Conservation (phyloP, 192 early-diverging fungal species). For the Umbelopsis vinacea region DNA sequence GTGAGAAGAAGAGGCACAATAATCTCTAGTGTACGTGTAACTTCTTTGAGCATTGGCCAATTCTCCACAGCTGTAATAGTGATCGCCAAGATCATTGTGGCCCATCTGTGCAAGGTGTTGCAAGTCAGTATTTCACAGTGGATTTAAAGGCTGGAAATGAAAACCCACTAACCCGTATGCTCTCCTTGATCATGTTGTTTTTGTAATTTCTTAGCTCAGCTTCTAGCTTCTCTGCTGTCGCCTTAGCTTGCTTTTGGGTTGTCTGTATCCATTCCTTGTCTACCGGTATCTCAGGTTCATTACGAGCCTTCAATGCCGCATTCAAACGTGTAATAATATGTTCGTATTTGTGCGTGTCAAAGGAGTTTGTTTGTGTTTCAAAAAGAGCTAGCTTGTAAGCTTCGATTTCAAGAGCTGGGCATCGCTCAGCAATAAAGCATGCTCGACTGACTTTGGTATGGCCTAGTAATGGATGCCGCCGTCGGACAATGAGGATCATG, state of each 20-base stretch:
- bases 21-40: constrained; percentile 77
- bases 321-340: constrained; percentile 59
- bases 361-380: constrained; percentile 54
- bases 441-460: constrained; percentile 70
- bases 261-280: constrained; percentile 55
- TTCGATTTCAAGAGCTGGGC: constrained; percentile 68
- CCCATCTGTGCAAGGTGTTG: constrained; percentile 62
- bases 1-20: constrained; percentile 74
- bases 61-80: constrained; percentile 74
- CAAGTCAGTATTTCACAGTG: not conserved
- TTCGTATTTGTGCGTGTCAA: constrained; percentile 56
- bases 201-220: constrained; percentile 81
- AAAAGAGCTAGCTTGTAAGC: constrained; percentile 65
- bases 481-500: not conserved
- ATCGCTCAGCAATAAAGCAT: constrained; percentile 75
- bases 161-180: constrained; percentile 67
- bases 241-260: constrained; percentile 52
- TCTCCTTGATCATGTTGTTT: constrained; percentile 80
- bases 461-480: constrained; percentile 43
- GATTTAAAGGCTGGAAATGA: not conserved
- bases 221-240: constrained; percentile 67
- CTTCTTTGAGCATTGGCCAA: constrained; percentile 65
- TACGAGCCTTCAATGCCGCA: constrained; percentile 45
- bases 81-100: constrained; percentile 80
- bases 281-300: constrained; percentile 40